These are phyloP conservation scores for Leccinum huronense DNA, from an alignment of 1,284 basidiomycete species.

Conservation along the genomic window DNA sequence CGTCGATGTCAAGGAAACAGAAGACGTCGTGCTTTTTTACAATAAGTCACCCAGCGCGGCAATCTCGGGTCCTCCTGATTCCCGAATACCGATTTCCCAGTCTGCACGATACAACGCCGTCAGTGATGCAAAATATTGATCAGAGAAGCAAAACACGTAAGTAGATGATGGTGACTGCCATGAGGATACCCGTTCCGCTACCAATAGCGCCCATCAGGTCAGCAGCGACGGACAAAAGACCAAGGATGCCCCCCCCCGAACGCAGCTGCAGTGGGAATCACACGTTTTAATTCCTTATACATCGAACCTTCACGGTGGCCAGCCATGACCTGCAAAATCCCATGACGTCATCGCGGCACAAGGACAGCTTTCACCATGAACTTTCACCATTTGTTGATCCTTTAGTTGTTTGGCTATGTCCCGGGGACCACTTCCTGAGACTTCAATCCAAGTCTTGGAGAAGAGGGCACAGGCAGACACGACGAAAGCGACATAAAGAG, in stretches of 20 bases:
- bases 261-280: conserved; percentile 96
- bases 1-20: conserved; percentile 3
- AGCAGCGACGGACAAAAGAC: conserved; percentile 91
- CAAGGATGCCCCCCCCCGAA: conserved; percentile 94
- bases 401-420: conserved; percentile 99
- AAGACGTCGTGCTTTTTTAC: conserved; percentile 30
- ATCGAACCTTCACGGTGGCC: conserved; percentile 96
- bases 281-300: conserved; percentile 99
- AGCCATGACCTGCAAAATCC: conserved; percentile 73
- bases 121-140: not conserved
- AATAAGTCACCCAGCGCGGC: conserved; percentile 68
- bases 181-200: conserved; percentile 95
- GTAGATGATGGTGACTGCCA: conserved; percentile 98
- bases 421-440: conserved; percentile 91
- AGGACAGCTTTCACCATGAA: not conserved
- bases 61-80: conserved; percentile 74
- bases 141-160: conserved; percentile 30
- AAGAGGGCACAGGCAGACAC: conserved; percentile 94
- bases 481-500: conserved; percentile 91
- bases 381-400: conserved; percentile 89
- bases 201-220: conserved; percentile 96
- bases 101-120: conserved; percentile 16
- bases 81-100: conserved; percentile 41
- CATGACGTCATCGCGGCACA: not conserved
- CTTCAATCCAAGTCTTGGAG: conserved; percentile 99